phyloP scores from a whole-genome alignment of 2,329 filamentous ascomycete species.

The Hypocrella siamensis region DNA sequence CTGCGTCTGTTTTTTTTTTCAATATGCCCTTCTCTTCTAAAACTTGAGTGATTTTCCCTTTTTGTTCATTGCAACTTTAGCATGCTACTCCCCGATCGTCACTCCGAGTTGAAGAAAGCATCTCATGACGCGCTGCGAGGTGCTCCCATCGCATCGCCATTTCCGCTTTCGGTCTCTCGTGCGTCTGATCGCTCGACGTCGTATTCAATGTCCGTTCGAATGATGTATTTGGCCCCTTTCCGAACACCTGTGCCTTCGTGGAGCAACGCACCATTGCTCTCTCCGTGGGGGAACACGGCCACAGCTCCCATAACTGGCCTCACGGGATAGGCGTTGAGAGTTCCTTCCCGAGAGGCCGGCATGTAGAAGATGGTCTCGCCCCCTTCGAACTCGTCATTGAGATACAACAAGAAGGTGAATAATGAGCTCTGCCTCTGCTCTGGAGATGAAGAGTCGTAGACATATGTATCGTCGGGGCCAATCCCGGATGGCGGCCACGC shows the following conservation, averaged over 20 bases:
- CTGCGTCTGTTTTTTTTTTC: too few relatives aligned
- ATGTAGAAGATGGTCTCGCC: constrained; percentile 60
- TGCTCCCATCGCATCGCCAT: too few relatives aligned
- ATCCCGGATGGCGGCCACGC: constrained; percentile 60
- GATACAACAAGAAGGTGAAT: constrained; percentile 54
- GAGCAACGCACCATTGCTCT: constrained; percentile 46
- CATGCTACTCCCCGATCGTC: too few relatives aligned
- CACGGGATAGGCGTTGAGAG: constrained; percentile 53
- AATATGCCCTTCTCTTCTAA: too few relatives aligned
- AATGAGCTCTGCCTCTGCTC: constrained; percentile 47
- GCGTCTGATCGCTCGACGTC: constrained; percentile 35
- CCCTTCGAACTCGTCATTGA: constrained; percentile 57
- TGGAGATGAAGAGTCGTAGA: constrained; percentile 49
- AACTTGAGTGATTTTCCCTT: too few relatives aligned
- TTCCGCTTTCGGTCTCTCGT: too few relatives aligned
- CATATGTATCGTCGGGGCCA: constrained; percentile 37
- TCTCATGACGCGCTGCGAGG: too few relatives aligned
- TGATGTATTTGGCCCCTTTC: constrained; percentile 53
- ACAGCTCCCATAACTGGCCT: constrained; percentile 53
- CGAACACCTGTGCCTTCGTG: constrained; percentile 57
- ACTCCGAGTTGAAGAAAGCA: too few relatives aligned
- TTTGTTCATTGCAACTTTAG: too few relatives aligned
- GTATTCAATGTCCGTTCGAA: constrained; percentile 56
- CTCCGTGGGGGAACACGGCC: constrained; percentile 52
- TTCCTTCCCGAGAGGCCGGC: constrained; percentile 46